Conservation (phyloP, 441 rosid species). For the Jatropha multifida region DNA sequence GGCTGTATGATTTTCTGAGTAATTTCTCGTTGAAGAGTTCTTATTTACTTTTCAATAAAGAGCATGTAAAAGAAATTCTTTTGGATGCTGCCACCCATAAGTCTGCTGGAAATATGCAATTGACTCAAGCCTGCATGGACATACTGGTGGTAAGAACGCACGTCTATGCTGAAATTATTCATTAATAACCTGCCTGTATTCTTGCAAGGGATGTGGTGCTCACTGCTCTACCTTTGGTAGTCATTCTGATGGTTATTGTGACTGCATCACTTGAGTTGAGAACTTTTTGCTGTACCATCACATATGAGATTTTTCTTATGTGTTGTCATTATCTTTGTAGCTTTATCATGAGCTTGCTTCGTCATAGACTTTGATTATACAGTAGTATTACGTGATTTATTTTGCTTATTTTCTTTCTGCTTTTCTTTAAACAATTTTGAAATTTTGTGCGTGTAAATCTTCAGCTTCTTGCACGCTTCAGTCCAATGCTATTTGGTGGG, state of each 20-base stretch:
- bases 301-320: neutral
- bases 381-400: neutral
- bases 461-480: slow-evolving; percentile 87
- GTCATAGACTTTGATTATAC: neutral
- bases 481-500: slow-evolving; percentile 83
- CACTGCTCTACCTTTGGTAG: neutral
- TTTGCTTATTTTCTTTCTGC: neutral
- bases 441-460: slow-evolving; percentile 12
- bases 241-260: neutral
- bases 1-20: slow-evolving; percentile 84
- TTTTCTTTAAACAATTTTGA: slow-evolving; percentile 10
- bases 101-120: slow-evolving; percentile 54
- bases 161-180: neutral
- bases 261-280: neutral
- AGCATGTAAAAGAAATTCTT: slow-evolving; percentile 83
- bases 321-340: neutral
- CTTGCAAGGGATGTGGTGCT: neutral
- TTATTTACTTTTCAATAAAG: slow-evolving; percentile 85
- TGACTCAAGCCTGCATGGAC: slow-evolving; percentile 75
- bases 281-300: neutral
- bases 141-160: slow-evolving; percentile 81
- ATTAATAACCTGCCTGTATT: neutral
- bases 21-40: slow-evolving; percentile 86
- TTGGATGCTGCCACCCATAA: slow-evolving; percentile 64
- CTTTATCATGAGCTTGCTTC: slow-evolving; percentile 10